Base-by-base conservation (phyloP, 1,284 basidiomycete genomes). In the Malassezia sympodialis region DNA sequence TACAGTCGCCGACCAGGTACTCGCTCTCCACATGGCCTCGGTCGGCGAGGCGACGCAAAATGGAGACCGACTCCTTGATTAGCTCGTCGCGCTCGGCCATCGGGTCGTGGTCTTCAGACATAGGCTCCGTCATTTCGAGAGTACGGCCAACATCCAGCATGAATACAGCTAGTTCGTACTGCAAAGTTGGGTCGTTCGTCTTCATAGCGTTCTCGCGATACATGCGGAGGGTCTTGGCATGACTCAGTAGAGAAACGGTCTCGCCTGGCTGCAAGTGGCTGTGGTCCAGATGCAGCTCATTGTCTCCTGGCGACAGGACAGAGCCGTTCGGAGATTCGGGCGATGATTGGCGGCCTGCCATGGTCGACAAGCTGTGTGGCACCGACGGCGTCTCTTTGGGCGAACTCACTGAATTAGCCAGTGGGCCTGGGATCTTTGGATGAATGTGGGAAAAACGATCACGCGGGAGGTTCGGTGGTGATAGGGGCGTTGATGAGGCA, bases 151-250 rank as follows among this genome's bases (percentile, higher is more conserved):
- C 88, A 73, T 96, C 94, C 68, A 98, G 86, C 87, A 96, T 91
- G 79, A 98, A 96, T 14, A 93, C 89, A 49, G 91, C 89, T 67
- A 98, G 93, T 76, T 98, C 93, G 78, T 93, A 98, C 75, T 93
- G 93, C 56, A 96, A 80, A 73, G 94, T 88, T 0, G 93, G 91
- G 76, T 98, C 90, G 78, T 96, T 90, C 0, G 90, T 94, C 79
- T 96, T 98, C 79, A 94, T 96, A 24, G 93, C 93, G 75, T 98
- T 98, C 44, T 86, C 83, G 40, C 94, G 86, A 79, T 98, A 98
- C 55, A 94, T 84, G 76, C 96, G 90, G 58, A 98, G 83, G 3
- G 93, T 98, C 65, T 88, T 88, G 76, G 90, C 88, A 76, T 96
- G 88, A 1, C 88, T 89, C 59, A 96, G 83, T 8, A 98, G 81